Conservation (phyloP, 805 yeast genomes). For the Lipomyces mesembrius region DNA sequence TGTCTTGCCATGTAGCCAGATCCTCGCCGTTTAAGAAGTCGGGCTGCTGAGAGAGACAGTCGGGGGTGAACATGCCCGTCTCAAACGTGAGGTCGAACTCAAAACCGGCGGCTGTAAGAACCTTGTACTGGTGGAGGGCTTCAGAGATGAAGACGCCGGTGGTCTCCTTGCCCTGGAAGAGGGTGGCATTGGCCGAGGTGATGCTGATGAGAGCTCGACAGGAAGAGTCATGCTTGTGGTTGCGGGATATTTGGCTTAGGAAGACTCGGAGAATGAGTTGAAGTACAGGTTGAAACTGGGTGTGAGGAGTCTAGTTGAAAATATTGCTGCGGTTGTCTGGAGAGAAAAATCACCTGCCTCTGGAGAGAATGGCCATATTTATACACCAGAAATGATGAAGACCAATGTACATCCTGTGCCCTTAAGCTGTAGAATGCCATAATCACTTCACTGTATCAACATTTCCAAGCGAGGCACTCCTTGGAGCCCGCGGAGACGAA, state of each 20-base stretch:
- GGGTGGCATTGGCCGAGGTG: constrained; percentile 39
- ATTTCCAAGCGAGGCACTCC: too few relatives aligned
- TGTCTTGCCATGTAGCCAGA: constrained; percentile 48
- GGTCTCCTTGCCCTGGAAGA: constrained; percentile 61
- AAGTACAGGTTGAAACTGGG: neutral
- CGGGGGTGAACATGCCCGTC: constrained; percentile 61
- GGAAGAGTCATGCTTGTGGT: neutral
- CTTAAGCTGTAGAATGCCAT: too few relatives aligned
- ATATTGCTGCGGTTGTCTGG: neutral
- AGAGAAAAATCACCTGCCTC: neutral
- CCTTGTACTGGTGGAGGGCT: constrained; percentile 62
- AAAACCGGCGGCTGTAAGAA: constrained; percentile 54
- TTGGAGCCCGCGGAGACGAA: too few relatives aligned
- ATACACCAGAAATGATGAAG: too few relatives aligned
- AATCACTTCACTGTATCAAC: too few relatives aligned
- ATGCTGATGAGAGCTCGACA: constrained; percentile 7
- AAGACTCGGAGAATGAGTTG: neutral
- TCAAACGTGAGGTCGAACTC: constrained; percentile 64
- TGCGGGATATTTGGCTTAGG: neutral
- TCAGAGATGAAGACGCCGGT: constrained; percentile 65
- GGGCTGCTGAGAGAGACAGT: constrained; percentile 56
- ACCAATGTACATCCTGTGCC: too few relatives aligned
- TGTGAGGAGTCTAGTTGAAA: neutral
- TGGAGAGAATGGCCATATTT: neutral
- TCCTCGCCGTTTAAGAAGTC: constrained; percentile 55